Evolutionary conservation across 1,284 basidiomycete species (phyloP).

Genomic region (Sporisorium reilianum): DNA sequence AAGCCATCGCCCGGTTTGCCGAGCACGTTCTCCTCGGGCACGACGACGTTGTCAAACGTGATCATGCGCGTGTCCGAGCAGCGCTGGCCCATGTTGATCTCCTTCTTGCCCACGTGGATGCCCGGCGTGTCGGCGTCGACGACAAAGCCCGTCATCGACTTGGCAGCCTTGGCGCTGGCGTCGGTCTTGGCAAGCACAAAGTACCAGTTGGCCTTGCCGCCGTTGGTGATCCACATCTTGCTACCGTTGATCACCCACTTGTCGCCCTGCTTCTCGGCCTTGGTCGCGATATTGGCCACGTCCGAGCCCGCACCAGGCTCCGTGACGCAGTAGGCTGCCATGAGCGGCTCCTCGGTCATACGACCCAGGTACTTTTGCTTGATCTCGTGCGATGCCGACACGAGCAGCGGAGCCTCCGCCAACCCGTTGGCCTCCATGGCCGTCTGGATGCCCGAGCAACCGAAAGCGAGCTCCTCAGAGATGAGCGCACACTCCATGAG

Average conservation of each 20-base stretch:
- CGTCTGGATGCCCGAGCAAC: conserved; percentile 74
- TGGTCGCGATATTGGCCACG: conserved; percentile 70
- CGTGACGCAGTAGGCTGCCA: conserved; percentile 74
- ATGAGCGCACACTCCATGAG: conserved; percentile 73
- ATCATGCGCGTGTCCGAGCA: conserved; percentile 75
- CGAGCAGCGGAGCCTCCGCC: conserved; percentile 73
- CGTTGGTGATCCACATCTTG: conserved; percentile 74
- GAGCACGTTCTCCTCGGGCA: conserved; percentile 73
- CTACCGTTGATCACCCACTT: conserved; percentile 72
- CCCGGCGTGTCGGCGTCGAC: conserved; percentile 73
- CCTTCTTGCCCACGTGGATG: conserved; percentile 72
- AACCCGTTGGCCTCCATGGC: conserved; percentile 72
- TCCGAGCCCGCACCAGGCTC: conserved; percentile 74
- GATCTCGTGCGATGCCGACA: conserved; percentile 72
- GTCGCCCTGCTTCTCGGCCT: conserved; percentile 73
- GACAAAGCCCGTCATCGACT: conserved; percentile 74
- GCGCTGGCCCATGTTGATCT: conserved; percentile 75
- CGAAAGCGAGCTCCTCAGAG: conserved; percentile 73
- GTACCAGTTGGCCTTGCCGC: conserved; percentile 73
- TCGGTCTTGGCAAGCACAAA: conserved; percentile 75
- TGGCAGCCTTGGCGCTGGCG: conserved; percentile 70
- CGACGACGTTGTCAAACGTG: conserved; percentile 73
- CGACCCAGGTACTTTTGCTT: conserved; percentile 74
- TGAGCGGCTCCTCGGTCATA: conserved; percentile 74
- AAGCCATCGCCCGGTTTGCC: conserved; percentile 74